Evolutionary conservation across 2,329 filamentous ascomycete genomes (phyloP).

Genomic region (Alternaria arborescens): DNA sequence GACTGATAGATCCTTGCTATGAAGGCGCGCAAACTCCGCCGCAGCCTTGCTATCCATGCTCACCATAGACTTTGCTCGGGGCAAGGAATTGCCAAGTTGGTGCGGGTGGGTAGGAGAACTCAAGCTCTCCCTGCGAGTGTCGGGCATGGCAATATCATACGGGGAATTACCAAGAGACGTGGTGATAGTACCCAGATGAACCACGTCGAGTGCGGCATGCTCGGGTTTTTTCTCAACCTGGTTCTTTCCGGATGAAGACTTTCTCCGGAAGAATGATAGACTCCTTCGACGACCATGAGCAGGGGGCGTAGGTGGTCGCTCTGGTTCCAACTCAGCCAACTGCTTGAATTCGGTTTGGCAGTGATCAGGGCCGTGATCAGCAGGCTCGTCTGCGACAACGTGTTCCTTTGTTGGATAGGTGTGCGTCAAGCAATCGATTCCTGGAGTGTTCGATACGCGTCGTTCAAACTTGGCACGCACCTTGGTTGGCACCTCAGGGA

Average conservation of each 20-base stretch:
- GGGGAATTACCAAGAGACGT: slow-evolving; percentile 54
- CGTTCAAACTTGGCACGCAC: slow-evolving; percentile 49
- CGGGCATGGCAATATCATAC: slow-evolving; percentile 53
- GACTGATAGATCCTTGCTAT: slow-evolving; percentile 45
- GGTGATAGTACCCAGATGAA: slow-evolving; percentile 54
- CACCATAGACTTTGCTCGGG: slow-evolving; percentile 41
- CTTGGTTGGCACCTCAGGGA: slow-evolving; percentile 46
- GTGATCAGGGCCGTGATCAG: slow-evolving; percentile 4
- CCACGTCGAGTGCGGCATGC: slow-evolving; percentile 34
- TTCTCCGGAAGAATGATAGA: slow-evolving; percentile 43
- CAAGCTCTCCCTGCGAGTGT: slow-evolving; percentile 23
- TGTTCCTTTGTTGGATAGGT: slow-evolving; percentile 47
- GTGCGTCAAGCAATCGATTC: slow-evolving; percentile 48
- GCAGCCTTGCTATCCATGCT: slow-evolving; percentile 49
- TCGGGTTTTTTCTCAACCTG: slow-evolving; percentile 26
- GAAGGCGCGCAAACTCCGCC: slow-evolving; percentile 46
- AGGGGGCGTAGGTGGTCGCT: slow-evolving; percentile 33
- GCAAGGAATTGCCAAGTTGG: slow-evolving; percentile 42
- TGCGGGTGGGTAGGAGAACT: slow-evolving; percentile 46
- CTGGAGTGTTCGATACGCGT: slow-evolving; percentile 46
- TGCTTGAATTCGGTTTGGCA: slow-evolving; percentile 22
- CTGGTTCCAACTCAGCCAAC: slow-evolving; percentile 31
- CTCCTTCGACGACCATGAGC: slow-evolving; percentile 35
- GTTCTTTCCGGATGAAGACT: slow-evolving; percentile 36
- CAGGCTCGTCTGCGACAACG: slow-evolving; percentile 20